phyloP scores from a whole-genome alignment of 768 basidiomycete genomes.

The Termitomyces sp. region DNA sequence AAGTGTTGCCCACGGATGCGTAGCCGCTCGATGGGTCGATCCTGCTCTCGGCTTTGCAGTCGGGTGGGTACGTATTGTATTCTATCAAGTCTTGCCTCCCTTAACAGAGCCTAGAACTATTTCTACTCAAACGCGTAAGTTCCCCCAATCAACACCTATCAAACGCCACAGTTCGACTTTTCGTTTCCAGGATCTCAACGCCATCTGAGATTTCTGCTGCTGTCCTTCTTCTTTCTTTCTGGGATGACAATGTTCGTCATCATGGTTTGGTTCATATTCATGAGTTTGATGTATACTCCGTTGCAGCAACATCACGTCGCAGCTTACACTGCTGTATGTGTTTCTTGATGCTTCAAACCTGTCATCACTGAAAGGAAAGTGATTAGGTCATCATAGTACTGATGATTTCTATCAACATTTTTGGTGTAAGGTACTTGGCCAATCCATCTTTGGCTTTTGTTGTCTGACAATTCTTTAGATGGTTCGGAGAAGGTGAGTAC shows the following conservation, averaged over 20 bases:
- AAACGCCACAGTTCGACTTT: background rate
- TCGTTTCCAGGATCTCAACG: constrained; percentile 41
- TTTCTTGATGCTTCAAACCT: background rate
- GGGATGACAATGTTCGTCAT: constrained; percentile 50
- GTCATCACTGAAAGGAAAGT: background rate
- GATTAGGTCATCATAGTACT: constrained; percentile 41
- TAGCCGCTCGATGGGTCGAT: constrained; percentile 54
- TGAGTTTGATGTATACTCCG: background rate
- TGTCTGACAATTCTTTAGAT: constrained; percentile 24
- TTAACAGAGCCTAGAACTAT: constrained; percentile 27
- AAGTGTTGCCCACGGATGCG: background rate
- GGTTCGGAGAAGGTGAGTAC: constrained; percentile 57
- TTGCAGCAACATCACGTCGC: constrained; percentile 43
- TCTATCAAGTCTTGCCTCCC: background rate
- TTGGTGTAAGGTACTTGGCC: constrained; percentile 53
- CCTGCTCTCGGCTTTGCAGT: constrained; percentile 54
- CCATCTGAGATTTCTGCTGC: constrained; percentile 77
- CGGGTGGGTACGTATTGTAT: constrained; percentile 37
- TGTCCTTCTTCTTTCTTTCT: constrained; percentile 63
- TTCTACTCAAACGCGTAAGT: constrained; percentile 37
- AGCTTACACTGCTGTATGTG: constrained; percentile 45
- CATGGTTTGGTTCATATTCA: constrained; percentile 12
- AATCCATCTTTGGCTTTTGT: background rate
- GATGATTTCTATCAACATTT: constrained; percentile 60
- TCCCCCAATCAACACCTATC: background rate